Base-by-base conservation (phyloP, 2,329 filamentous ascomycete genomes). In the Pseudovirgaria hyperparasitica region DNA sequence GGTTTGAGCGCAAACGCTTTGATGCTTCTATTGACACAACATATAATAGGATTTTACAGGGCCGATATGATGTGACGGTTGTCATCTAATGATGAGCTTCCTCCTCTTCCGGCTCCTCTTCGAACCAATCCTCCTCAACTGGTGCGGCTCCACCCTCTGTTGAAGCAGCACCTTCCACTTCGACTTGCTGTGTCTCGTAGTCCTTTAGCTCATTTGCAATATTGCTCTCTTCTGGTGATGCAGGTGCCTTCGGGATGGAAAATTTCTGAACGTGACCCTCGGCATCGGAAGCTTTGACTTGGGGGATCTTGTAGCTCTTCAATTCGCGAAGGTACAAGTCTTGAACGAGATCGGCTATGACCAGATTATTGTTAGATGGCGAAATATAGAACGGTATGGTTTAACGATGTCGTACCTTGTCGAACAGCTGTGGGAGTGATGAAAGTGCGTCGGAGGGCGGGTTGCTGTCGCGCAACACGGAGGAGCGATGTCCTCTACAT, bases 321-420 rank as follows among this genome's bases (percentile, higher is more conserved):
- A 98, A 76, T 64, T 96, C 86, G 60, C 78, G 80, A 46, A 98
- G 76, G 71, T 98, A 98, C 54, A 98, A 73, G 57, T 96, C 87
- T 65, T 96, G 90, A 48, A 98, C 82, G 50, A 93, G 75, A 61
- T 98, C 90, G 74, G 82, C 90, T 96, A 54, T 19, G 39, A 28
- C 13, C 31, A 22, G 30, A 40, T 16, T 50, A 45, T 41, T 26
- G 36, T 51, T 41, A 51, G 48, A 43, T 41, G 28, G 27, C 30
- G 34, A 28, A 38, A 37, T 19, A 37, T 35, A 38, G 37, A 40
- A 18, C 11, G 9, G 12, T n/a, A 15, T 16, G 12, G 12, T 15
- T 13, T 4, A 22, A 36, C 37, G 41, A 48, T 48, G 44, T 58
- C 55, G 50, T 65, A 75, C 72, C 71, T 65, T 69, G 65, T 53